phyloP scores from a whole-genome alignment of 495 filamentous ascomycete genomes.

The Penicillium cosmopolitanum region DNA sequence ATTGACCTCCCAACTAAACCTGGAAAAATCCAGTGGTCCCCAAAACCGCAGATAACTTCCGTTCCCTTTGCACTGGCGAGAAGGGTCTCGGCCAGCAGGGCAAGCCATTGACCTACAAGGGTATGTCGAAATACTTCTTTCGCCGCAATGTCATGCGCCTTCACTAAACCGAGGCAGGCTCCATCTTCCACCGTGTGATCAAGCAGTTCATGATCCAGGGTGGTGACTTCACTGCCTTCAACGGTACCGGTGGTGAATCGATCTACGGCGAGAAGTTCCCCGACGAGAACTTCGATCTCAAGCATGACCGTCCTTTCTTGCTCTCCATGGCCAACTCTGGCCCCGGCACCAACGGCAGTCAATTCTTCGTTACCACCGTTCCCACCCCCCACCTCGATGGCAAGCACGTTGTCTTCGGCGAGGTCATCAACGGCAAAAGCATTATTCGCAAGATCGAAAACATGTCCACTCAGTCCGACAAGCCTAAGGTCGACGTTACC shows the following conservation, averaged over 20 bases:
- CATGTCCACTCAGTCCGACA: conserved; percentile 77
- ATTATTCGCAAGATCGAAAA: conserved; percentile 91
- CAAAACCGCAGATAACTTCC: conserved; percentile 94
- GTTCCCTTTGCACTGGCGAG: conserved; percentile 88
- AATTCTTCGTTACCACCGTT: conserved; percentile 98
- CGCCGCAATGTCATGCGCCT: neutral
- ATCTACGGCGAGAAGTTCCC: conserved; percentile 99
- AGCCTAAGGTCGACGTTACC: conserved; percentile 71
- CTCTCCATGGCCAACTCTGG: conserved; percentile 98
- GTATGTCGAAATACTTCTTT: conserved; percentile 30
- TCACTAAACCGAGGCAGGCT: conserved; percentile 49
- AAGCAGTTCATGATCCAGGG: conserved; percentile 99
- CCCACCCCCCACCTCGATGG: conserved; percentile 90
- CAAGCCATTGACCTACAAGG: conserved; percentile 76
- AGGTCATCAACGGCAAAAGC: conserved; percentile 81
- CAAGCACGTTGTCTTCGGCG: conserved; percentile 78
- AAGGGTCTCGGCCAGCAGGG: conserved; percentile 85
- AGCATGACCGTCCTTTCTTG: conserved; percentile 93
- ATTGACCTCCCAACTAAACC: conserved; percentile 23
- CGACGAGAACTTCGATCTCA: conserved; percentile 93
- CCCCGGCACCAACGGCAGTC: conserved; percentile 89
- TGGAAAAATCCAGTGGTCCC: conserved; percentile 65
- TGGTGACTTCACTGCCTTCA: conserved; percentile 95
- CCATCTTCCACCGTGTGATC: conserved; percentile 94
- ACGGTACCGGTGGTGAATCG: conserved; percentile 95